Evolutionary conservation across 352 stramenopile genomes (phyloP).

Genomic region (Pythium pyrilobum): DNA sequence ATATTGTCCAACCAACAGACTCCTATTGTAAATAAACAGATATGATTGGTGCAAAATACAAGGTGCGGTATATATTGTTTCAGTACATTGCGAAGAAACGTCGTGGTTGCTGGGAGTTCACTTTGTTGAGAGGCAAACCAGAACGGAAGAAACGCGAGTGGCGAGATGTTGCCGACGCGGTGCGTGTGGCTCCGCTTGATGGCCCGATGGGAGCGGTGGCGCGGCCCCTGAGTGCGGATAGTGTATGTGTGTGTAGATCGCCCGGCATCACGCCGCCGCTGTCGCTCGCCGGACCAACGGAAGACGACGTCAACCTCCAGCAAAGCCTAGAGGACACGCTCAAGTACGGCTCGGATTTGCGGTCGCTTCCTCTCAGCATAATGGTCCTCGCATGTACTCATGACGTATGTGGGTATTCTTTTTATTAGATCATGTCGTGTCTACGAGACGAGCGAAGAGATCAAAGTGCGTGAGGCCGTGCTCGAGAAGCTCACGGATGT

Average conservation of each 20-base stretch:
- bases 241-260: not conserved
- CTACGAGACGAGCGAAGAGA: slow-evolving; percentile 71
- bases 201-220: too few relatives aligned
- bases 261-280: slow-evolving; percentile 59
- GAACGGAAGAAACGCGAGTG: not conserved
- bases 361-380: too few relatives aligned
- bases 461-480: slow-evolving; percentile 55
- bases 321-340: slow-evolving; percentile 57
- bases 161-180: slow-evolving; percentile 6
- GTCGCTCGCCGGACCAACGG: slow-evolving; percentile 60
- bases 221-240: too few relatives aligned
- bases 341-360: too few relatives aligned
- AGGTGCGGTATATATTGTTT: too few relatives aligned
- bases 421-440: slow-evolving; percentile 42
- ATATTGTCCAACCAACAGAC: slow-evolving; percentile 2
- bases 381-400: too few relatives aligned
- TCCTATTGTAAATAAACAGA: not conserved
- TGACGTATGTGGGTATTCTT: not conserved
- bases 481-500: slow-evolving; percentile 57
- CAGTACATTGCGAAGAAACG: slow-evolving; percentile 5
- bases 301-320: slow-evolving; percentile 65
- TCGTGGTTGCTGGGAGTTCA: not conserved
- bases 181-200: slow-evolving; percentile 7
- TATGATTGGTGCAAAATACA: not conserved
- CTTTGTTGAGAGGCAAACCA: not conserved